Evolutionary conservation across 257 asterid species (phyloP).

Genomic region (Nemophila menziesii): DNA sequence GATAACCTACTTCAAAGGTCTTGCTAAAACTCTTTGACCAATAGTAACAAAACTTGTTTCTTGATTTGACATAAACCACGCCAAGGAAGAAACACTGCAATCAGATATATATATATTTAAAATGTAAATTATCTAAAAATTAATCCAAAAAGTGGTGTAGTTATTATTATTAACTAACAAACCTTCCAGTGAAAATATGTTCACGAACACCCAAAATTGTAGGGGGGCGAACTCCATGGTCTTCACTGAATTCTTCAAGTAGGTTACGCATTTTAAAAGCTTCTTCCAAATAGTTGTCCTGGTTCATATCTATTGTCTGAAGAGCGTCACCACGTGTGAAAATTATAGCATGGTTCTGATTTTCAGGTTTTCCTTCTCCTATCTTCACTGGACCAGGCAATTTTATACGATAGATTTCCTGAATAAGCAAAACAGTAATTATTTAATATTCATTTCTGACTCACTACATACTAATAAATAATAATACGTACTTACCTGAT

Average conservation of each 20-base stretch:
- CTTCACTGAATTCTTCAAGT: conserved; percentile 91
- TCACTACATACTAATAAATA: conserved; percentile 2
- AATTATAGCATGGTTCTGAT: conserved; percentile 95
- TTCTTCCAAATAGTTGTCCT: conserved; percentile 96
- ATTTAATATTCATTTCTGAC: not conserved
- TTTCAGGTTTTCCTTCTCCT: conserved; percentile 99
- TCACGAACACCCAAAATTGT: conserved; percentile 94
- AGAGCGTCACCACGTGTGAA: conserved; percentile 99
- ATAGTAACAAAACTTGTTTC: conserved; percentile 98
- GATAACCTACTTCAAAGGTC: conserved; percentile 77
- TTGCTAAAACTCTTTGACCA: conserved; percentile 98
- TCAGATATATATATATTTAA: conserved; percentile 12
- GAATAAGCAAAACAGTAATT: conserved; percentile 1
- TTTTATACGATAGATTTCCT: conserved; percentile 98
- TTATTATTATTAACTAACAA: conserved; percentile 6
- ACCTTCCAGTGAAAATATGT: conserved; percentile 97
- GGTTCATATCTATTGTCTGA: conserved; percentile 99
- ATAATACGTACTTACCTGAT: conserved; percentile 76
- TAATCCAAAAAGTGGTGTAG: conserved; percentile 7
- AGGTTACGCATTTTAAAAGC: conserved; percentile 97
- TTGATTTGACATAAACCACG: conserved; percentile 98
- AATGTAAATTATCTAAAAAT: conserved; percentile 15
- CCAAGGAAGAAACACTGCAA: conserved; percentile 96
- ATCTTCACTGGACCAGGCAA: conserved; percentile 92
- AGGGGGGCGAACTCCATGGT: conserved; percentile 94